Conservation (phyloP, 106 monocot genomes). For the Chionographis japonica region DNA sequence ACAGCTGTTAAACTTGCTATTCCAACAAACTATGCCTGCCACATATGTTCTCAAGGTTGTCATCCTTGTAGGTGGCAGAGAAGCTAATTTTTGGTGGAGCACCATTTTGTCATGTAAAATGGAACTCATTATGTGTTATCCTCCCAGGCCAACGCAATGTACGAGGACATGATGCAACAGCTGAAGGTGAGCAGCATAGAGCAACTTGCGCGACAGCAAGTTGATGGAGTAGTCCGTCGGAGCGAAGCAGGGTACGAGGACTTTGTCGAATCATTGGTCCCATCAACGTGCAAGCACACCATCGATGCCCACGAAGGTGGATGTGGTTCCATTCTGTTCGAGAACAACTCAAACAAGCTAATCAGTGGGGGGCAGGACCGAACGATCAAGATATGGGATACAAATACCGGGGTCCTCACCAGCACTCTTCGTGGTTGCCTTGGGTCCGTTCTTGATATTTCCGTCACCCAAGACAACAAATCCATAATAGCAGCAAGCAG, state of each 20-base stretch:
- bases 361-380: constrained; percentile 84
- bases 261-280: constrained; percentile 35
- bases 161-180: constrained; percentile 76
- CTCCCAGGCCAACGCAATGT: constrained; percentile 70
- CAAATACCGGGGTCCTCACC: constrained; percentile 37
- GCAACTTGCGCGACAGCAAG: constrained; percentile 72
- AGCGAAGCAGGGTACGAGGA: constrained; percentile 62
- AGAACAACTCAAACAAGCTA: constrained; percentile 60
- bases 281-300: constrained; percentile 57
- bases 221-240: constrained; percentile 82
- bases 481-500: constrained; percentile 80
- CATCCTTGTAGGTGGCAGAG: not conserved
- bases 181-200: constrained; percentile 60
- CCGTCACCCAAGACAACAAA: constrained; percentile 69
- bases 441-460: constrained; percentile 76
- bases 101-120: too few species aligned
- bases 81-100: too few species aligned
- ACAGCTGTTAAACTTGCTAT: too few species aligned
- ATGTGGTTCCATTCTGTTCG: constrained; percentile 73
- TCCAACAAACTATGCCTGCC: not conserved
- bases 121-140: not conserved
- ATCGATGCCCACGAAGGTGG: constrained; percentile 79
- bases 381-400: constrained; percentile 79
- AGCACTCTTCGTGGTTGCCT: constrained; percentile 63
- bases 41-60: not conserved